Evolutionary conservation across 2,329 filamentous ascomycete species (phyloP), one percentile per base, ranked within the genome.

Genomic region (Ophiostoma australiae): DNA sequence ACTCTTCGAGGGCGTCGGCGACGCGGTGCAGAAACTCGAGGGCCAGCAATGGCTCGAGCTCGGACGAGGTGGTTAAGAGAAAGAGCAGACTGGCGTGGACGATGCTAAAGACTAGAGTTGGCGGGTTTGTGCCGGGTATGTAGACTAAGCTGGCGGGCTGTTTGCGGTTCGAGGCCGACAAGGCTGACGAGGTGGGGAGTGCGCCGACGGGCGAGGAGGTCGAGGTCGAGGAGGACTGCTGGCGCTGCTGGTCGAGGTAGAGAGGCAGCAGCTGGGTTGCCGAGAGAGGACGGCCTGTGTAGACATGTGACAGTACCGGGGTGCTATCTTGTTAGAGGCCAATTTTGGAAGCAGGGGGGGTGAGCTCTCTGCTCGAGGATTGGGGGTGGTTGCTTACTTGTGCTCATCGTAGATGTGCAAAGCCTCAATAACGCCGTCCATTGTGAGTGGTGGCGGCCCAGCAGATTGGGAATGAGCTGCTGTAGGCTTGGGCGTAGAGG

Each of bases 321-420:
- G 87, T 90, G 81, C 94, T 97, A 37, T 75, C 58, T 23, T 13
- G 20, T 67, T 31, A 55, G 39, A 4, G 39, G 10, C 33, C 2
- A n/a, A 20, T 27, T 2, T 1, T 27, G 1, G 33, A 63, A 13
- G 23, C 13, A 13, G 6, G 37, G 44, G 48, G 11, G 3, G 44
- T 10, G 5, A 17, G 37, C 37, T 39, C 41, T 44, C 41, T 44
- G 41, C 15, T 48, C 44, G 41, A 69, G 4, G 31, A 23, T 31
- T 31, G 27, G 27, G 27, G 27, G 27, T n/a, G 41, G 7, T 35
- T 27, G 37, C 86, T 78, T 83, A 97, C 94, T 94, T 93, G 82
- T 94, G 89, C 84, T 97, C 94, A 87, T 98, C 94, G 81, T 91
- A 97, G 79, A 99, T 93, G 84, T 98, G 94, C 78, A 99, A 85